These are phyloP conservation scores for Pseudonitzschia multiseries DNA, from an alignment of 108 stramenopile genomes.

Conservation along the genomic window DNA sequence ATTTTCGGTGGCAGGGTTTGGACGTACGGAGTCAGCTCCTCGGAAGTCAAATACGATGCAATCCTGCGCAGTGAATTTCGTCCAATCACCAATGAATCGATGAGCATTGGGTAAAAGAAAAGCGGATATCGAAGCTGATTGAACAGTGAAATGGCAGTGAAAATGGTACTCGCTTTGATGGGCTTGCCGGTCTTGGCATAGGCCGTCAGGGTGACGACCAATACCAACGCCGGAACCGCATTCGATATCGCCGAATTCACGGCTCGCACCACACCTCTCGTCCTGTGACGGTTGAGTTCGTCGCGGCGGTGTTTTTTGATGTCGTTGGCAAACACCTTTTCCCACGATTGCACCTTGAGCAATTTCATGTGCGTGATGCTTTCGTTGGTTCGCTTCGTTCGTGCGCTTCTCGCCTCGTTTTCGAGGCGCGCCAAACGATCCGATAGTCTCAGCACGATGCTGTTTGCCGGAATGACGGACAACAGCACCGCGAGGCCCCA, in stretches of 20 bases:
- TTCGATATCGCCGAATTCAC: slow-evolving; percentile 70
- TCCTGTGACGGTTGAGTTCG: slow-evolving; percentile 56
- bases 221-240: slow-evolving; percentile 65
- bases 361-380: slow-evolving; percentile 79
- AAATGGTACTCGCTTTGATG: slow-evolving; percentile 80
- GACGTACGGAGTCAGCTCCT: slow-evolving; percentile 72
- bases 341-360: slow-evolving; percentile 76
- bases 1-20: slow-evolving; percentile 31
- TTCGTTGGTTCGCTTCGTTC: slow-evolving; percentile 77
- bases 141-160: slow-evolving; percentile 91
- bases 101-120: slow-evolving; percentile 85
- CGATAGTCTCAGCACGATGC: slow-evolving; percentile 55
- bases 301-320: slow-evolving; percentile 53
- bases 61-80: slow-evolving; percentile 64
- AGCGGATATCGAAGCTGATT: slow-evolving; percentile 92
- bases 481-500: slow-evolving; percentile 68
- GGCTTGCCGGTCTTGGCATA: slow-evolving; percentile 62
- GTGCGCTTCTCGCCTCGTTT: slow-evolving; percentile 67
- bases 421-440: slow-evolving; percentile 60
- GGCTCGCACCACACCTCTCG: slow-evolving; percentile 62
- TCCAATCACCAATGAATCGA: slow-evolving; percentile 76
- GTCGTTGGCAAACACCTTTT: slow-evolving; percentile 57
- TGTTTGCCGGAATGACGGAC: slow-evolving; percentile 70
- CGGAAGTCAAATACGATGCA: slow-evolving; percentile 56
- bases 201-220: slow-evolving; percentile 72